These are phyloP conservation scores for Psidium friedrichsthalianum DNA, from an alignment of 345 rosid genomes.

Conservation along the genomic window DNA sequence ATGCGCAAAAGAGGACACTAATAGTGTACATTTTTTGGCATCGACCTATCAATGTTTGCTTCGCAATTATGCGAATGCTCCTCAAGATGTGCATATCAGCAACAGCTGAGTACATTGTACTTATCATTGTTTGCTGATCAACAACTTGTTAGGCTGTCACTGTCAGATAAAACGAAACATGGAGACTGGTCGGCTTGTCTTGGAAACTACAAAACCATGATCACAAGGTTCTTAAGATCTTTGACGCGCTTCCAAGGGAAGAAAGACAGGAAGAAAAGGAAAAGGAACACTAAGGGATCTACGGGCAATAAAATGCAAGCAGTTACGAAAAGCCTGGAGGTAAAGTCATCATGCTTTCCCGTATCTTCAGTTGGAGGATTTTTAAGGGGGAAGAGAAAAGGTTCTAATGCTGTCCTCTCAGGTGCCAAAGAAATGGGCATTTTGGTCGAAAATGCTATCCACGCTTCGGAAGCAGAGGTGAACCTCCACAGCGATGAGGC, in stretches of 20 bases:
- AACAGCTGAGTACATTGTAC: neutral
- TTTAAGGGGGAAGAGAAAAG: neutral
- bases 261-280: constrained; percentile 13
- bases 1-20: neutral
- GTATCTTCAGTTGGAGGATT: neutral
- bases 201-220: constrained; percentile 12
- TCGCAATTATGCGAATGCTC: neutral
- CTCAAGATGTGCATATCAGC: neutral
- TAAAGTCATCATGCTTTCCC: neutral
- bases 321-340: constrained; percentile 19
- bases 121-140: neutral
- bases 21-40: neutral
- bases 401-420: constrained; percentile 2
- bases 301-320: constrained; percentile 9
- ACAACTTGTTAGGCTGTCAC: constrained; percentile 7
- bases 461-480: constrained; percentile 10
- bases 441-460: constrained; percentile 7
- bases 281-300: neutral
- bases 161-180: constrained; percentile 3
- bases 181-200: constrained; percentile 16
- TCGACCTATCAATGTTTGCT: neutral
- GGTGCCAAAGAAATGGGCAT: constrained; percentile 17
- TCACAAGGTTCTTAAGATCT: constrained; percentile 20
- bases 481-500: neutral
- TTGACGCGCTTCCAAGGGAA: constrained; percentile 7